Base-by-base conservation (phyloP, 257 asterid genomes). In the Ligustrum vulgare region DNA sequence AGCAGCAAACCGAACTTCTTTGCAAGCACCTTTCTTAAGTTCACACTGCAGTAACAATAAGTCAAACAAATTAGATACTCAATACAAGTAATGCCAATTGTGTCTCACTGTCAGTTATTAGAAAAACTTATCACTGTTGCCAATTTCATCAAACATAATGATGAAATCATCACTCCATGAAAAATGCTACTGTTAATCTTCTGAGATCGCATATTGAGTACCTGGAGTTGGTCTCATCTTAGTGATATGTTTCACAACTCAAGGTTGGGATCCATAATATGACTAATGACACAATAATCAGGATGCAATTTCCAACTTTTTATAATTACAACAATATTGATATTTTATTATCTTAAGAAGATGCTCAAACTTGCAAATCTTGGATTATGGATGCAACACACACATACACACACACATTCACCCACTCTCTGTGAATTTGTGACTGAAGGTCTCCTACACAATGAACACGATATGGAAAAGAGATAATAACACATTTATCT, bases 1-100 rank as follows among this genome's bases (percentile, higher is more conserved):
- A 60, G 88, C 86, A 78, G 86, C 74, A 85, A 95, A 88, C 33
- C 86, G 90, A 73, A 95, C 75, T 87, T 88, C 97, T 87, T 95
- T 95, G 75, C 77, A 77, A 75, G 78, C 72, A 71, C 96, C 97
- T 75, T 75, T 69, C 85, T 84, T 88, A 72, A 84, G 83, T 56
- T 83, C 78, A 56, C 81, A 25, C 98, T 92, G 93, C 86, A 81
- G 64, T 9, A 65, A 51, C 49, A 76, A 63, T 69, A 9, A 60
- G 74, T 33, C 63, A 56, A 54, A 56, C 22, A 67, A 13, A 73
- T 71, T 69, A 43, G 20, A 69, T 47, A 82, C 20, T 6, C 66
- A 54, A 34, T n/a, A n/a, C n/a, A n/a, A n/a, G n/a, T n/a, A n/a
- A n/a, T n/a, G n/a, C n/a, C n/a, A n/a, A n/a, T n/a, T n/a, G 64